Evolutionary conservation across 805 yeast species (phyloP), one percentile per base, ranked within the genome.

Genomic region (Ogataea kodamae): DNA sequence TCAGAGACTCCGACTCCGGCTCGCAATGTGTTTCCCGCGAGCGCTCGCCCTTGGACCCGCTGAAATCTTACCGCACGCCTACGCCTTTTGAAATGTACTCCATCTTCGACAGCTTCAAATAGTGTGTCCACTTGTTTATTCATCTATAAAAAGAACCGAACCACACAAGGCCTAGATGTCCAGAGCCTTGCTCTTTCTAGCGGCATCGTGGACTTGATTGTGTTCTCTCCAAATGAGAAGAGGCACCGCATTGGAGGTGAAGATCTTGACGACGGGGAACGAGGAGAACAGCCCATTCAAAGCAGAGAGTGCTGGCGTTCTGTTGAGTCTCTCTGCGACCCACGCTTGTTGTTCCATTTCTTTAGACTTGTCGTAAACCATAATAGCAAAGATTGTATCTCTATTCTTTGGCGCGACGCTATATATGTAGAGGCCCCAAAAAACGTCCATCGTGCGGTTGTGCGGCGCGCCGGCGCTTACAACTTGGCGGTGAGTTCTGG

Each of bases 401-500:
- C 25, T 30, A 17, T 11, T 27, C 27, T 15, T 20, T 9, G 29
- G 16, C 15, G 18, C 26, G 17, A 30, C 34, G 39, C 37, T 33
- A 26, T n/a, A n/a, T n/a, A n/a, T n/a, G n/a, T n/a, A n/a, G n/a
- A n/a, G n/a, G n/a, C n/a, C n/a, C n/a, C n/a, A n/a, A n/a, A n/a
- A n/a, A n/a, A n/a, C n/a, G n/a, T n/a, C n/a, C n/a, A n/a, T n/a
- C n/a, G n/a, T 17, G 19, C 30, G 33, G 22, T 30, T 16, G 25
- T 21, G 33, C 24, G 33, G 33, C 37, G 30, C 6, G 12, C 18
- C 9, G 18, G 10, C 10, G 27, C 18, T 52, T 57, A 72, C 42
- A 86, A 58, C 64, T 88, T 87, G 43, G 74, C 69, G 28, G 95
- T 84, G 47, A 90, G 68, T 65, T 92, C 95, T n/a, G 98, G 97